phyloP scores from a whole-genome alignment of 805 yeast genomes.

The Saturnispora silvae region DNA sequence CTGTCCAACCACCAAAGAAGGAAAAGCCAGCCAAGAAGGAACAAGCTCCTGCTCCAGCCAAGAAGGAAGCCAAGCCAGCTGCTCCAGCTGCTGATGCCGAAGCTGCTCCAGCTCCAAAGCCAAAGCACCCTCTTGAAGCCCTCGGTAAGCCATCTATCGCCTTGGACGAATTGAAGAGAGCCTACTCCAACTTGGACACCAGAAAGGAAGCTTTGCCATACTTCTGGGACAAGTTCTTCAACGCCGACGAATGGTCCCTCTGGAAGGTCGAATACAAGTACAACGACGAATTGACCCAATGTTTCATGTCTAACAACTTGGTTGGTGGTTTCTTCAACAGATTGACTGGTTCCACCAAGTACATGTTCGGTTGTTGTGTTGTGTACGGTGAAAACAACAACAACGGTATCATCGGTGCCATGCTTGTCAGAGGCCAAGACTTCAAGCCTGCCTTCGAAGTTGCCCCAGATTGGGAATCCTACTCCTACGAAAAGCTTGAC shows the following conservation, averaged over 20 bases:
- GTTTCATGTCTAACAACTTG: constrained; percentile 97
- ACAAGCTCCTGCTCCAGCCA: constrained; percentile 25
- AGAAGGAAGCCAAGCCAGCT: constrained; percentile 28
- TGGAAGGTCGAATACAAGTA: constrained; percentile 95
- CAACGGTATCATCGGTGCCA: constrained; percentile 94
- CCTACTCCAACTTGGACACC: constrained; percentile 94
- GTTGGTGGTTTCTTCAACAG: constrained; percentile 98
- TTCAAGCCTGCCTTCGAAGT: constrained; percentile 86
- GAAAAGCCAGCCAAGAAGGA: constrained; percentile 57
- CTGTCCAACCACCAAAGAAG: constrained; percentile 52
- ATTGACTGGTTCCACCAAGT: constrained; percentile 83
- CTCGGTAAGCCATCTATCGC: constrained; percentile 62
- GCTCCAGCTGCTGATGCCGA: constrained; percentile 25
- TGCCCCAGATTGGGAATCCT: constrained; percentile 99
- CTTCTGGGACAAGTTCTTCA: constrained; percentile 90
- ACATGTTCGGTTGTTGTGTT: constrained; percentile 85
- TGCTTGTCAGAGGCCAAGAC: constrained; percentile 93
- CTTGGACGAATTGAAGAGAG: constrained; percentile 92
- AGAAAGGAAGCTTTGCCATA: constrained; percentile 90
- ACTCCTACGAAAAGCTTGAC: constrained; percentile 74
- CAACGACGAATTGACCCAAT: constrained; percentile 92
- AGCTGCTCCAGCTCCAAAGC: constrained; percentile 43
- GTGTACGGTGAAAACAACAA: constrained; percentile 98
- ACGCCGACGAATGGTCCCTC: constrained; percentile 87
- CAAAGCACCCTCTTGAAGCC: constrained; percentile 84